These are phyloP conservation scores for Meyerozyma guilliermondii DNA, from an alignment of 1,139 yeast species.

Conservation along the genomic window DNA sequence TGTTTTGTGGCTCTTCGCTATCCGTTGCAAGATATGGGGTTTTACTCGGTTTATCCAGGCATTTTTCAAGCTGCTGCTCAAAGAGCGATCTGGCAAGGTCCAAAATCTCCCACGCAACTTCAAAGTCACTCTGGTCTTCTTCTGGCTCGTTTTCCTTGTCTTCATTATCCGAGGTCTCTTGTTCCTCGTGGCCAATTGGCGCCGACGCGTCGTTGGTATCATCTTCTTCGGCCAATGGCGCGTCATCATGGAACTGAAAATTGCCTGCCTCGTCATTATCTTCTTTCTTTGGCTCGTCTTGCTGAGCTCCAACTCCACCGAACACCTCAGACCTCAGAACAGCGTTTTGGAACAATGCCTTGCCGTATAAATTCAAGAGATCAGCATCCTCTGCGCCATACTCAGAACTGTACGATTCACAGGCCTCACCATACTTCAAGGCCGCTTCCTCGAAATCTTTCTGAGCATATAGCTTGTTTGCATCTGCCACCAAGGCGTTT, in stretches of 20 bases:
- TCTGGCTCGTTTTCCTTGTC: slow-evolving; percentile 28
- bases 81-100: slow-evolving; percentile 70
- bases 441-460: slow-evolving; percentile 67
- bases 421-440: slow-evolving; percentile 70
- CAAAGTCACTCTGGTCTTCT: slow-evolving; percentile 68
- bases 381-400: slow-evolving; percentile 63
- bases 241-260: slow-evolving; percentile 55
- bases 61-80: slow-evolving; percentile 36
- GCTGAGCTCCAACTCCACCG: slow-evolving; percentile 47
- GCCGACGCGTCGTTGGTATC: slow-evolving; percentile 20
- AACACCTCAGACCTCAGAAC: slow-evolving; percentile 74
- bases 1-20: slow-evolving; percentile 26
- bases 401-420: slow-evolving; percentile 49
- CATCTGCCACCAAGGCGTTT: slow-evolving; percentile 47
- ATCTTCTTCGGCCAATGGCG: slow-evolving; percentile 43
- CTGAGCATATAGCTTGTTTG: slow-evolving; percentile 55
- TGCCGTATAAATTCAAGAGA: slow-evolving; percentile 70
- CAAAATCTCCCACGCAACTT: slow-evolving; percentile 81
- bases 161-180: slow-evolving; percentile 25
- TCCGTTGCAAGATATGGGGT: slow-evolving; percentile 32
- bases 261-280: slow-evolving; percentile 21
- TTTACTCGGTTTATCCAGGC: slow-evolving; percentile 11
- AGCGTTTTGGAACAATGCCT: slow-evolving; percentile 74
- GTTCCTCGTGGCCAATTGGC: slow-evolving; percentile 13
- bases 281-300: slow-evolving; percentile 17